A percentile compares a stretch with the other conserved stretches of the same genome.
Conservation (phyloP, 495 filamentous ascomycete species). For the Trichoderma parareesei region DNA sequence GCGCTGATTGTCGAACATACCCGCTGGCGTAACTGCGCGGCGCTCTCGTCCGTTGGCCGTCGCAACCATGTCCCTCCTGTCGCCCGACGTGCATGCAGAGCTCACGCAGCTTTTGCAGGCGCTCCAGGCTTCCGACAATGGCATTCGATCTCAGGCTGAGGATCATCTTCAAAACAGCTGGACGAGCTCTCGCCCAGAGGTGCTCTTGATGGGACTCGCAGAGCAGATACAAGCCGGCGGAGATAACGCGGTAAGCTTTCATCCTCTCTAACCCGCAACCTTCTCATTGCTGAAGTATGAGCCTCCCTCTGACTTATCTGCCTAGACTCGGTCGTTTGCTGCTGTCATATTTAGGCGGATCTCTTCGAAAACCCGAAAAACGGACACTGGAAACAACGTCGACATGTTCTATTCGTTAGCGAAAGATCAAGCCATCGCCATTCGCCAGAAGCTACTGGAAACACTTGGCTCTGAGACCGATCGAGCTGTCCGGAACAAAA, state of each 20-base stretch:
- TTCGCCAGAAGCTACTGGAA: constrained; percentile 72
- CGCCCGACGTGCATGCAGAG: constrained; percentile 70
- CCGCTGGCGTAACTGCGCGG: constrained; percentile 3
- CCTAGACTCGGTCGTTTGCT: constrained; percentile 78
- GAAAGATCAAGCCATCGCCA: constrained; percentile 61
- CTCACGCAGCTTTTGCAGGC: constrained; percentile 78
- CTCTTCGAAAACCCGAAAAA: constrained; percentile 77
- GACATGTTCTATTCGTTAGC: constrained; percentile 77
- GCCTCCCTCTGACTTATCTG: background rate
- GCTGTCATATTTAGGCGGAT: constrained; percentile 94
- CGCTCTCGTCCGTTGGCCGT: constrained; percentile 3
- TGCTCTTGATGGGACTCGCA: constrained; percentile 84
- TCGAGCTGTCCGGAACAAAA: constrained; percentile 76
- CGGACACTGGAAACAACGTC: constrained; percentile 56
- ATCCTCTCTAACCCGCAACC: background rate
- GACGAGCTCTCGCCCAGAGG: constrained; percentile 69
- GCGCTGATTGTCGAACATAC: background rate
- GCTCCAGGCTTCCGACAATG: constrained; percentile 85
- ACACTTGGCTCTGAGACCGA: constrained; percentile 63
- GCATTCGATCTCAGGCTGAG: constrained; percentile 74
- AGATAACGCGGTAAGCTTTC: constrained; percentile 55
- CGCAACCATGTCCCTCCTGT: constrained; percentile 68
- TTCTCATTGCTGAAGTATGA: constrained; percentile 5
- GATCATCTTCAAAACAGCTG: constrained; percentile 84
- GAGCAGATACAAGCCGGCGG: constrained; percentile 76